Evolutionary conservation across 345 rosid species (phyloP).

Genomic region (Rhodomyrtus tomentosa): DNA sequence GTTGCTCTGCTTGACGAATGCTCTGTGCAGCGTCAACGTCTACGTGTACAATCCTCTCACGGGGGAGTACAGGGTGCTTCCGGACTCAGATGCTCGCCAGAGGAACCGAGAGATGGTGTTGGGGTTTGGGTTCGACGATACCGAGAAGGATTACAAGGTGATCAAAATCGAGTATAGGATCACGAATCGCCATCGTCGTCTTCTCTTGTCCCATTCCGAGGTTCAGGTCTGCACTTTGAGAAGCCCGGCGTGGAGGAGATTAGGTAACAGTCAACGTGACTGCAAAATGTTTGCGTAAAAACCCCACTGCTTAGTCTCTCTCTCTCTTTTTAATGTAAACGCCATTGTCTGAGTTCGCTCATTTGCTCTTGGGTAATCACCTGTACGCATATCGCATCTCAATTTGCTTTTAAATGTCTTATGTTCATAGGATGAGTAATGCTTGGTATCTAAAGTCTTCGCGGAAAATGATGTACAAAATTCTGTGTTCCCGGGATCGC

Average conservation of each 20-base stretch:
- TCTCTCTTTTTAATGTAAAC: background rate
- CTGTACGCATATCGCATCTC: background rate
- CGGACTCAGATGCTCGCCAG: constrained; percentile 7
- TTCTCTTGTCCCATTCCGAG: constrained; percentile 7
- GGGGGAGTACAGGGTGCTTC: constrained; percentile 23
- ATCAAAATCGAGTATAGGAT: constrained; percentile 44
- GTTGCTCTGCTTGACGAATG: constrained; percentile 42
- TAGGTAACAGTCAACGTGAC: background rate
- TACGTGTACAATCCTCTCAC: constrained; percentile 50
- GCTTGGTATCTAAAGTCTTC: background rate
- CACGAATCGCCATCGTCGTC: constrained; percentile 1
- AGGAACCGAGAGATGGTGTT: constrained; percentile 35
- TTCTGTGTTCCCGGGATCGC: background rate
- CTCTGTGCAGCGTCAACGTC: constrained; percentile 18
- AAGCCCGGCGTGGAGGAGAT: constrained; percentile 13
- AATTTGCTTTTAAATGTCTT: background rate
- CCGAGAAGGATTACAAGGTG: constrained; percentile 41
- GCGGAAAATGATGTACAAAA: background rate
- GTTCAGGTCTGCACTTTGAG: constrained; percentile 45
- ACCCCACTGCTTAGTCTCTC: background rate
- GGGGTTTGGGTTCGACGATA: constrained; percentile 43
- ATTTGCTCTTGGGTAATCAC: background rate
- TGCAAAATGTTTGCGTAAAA: background rate
- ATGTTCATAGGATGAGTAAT: background rate
- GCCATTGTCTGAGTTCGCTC: background rate